Conservation (phyloP, 2,329 filamentous ascomycete species). For the Teratosphaeria pseudoeucalypti region DNA sequence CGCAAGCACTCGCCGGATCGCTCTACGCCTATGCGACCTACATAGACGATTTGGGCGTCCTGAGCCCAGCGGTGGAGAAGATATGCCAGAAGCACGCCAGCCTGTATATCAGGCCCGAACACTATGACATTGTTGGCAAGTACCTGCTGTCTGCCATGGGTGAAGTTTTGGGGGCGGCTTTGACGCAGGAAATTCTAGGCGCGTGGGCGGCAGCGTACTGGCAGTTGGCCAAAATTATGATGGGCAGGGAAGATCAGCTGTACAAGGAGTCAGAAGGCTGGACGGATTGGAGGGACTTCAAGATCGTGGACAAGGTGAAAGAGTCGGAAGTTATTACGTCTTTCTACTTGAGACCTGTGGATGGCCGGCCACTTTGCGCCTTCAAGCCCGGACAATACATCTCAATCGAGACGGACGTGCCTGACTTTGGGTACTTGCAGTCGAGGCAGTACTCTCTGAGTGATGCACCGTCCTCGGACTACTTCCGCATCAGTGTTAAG, state of each 20-base stretch:
- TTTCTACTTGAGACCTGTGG: slow-evolving; percentile 57
- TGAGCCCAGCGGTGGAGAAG: slow-evolving; percentile 50
- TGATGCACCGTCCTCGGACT: slow-evolving; percentile 49
- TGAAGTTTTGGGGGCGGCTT: slow-evolving; percentile 54
- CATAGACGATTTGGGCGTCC: slow-evolving; percentile 55
- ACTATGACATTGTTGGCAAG: slow-evolving; percentile 61
- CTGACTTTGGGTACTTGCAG: slow-evolving; percentile 52
- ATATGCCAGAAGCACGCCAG: slow-evolving; percentile 70
- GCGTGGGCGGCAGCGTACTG: slow-evolving; percentile 66
- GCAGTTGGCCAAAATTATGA: slow-evolving; percentile 64
- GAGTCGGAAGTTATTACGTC: slow-evolving; percentile 61
- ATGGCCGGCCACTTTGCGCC: slow-evolving; percentile 48
- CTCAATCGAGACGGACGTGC: slow-evolving; percentile 50
- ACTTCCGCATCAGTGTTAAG: slow-evolving; percentile 64
- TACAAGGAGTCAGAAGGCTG: slow-evolving; percentile 53
- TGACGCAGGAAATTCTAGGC: slow-evolving; percentile 53
- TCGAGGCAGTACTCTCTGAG: slow-evolving; percentile 64
- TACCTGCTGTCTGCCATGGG: slow-evolving; percentile 59
- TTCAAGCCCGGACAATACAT: slow-evolving; percentile 66
- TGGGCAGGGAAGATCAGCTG: slow-evolving; percentile 52
- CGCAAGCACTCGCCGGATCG: slow-evolving; percentile 56
- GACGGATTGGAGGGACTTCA: slow-evolving; percentile 59
- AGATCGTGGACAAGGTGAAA: slow-evolving; percentile 51
- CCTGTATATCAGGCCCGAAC: slow-evolving; percentile 55
- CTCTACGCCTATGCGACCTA: slow-evolving; percentile 63